phyloP scores from a whole-genome alignment of 176 grass and related monocot species.

The Carex parvula region DNA sequence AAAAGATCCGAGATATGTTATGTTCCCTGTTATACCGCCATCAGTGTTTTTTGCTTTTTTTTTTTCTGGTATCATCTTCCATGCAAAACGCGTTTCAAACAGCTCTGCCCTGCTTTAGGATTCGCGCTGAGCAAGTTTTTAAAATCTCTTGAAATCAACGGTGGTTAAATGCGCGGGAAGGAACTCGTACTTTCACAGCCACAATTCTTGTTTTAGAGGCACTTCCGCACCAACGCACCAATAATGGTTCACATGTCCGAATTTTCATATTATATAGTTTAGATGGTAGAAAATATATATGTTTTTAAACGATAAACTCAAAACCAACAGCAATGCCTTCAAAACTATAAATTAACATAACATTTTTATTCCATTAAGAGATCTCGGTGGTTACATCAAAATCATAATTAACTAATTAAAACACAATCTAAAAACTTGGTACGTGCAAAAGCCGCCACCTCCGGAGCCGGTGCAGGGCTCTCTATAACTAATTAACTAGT shows the following conservation, averaged over 20 bases:
- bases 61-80: not conserved
- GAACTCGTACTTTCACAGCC: too few relatives aligned
- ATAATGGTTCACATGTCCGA: not conserved
- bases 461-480: not conserved
- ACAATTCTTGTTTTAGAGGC: too few relatives aligned
- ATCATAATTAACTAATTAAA: not conserved
- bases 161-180: not conserved
- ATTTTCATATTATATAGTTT: not conserved
- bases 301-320: not conserved
- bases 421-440: not conserved
- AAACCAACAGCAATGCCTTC: not conserved
- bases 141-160: not conserved
- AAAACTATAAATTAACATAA: not conserved
- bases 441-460: not conserved
- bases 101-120: not conserved
- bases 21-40: not conserved
- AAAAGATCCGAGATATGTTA: not conserved
- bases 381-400: constrained; percentile 11
- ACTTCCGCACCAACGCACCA: not conserved
- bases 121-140: not conserved
- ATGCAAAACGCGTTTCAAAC: too few relatives aligned
- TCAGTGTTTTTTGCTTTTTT: not conserved
- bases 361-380: constrained; percentile 2
- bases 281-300: not conserved
- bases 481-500: too few relatives aligned